These are phyloP conservation scores for Aspergillus oerlinghausenensis DNA, from an alignment of 2,329 filamentous ascomycete genomes.

Conservation along the genomic window DNA sequence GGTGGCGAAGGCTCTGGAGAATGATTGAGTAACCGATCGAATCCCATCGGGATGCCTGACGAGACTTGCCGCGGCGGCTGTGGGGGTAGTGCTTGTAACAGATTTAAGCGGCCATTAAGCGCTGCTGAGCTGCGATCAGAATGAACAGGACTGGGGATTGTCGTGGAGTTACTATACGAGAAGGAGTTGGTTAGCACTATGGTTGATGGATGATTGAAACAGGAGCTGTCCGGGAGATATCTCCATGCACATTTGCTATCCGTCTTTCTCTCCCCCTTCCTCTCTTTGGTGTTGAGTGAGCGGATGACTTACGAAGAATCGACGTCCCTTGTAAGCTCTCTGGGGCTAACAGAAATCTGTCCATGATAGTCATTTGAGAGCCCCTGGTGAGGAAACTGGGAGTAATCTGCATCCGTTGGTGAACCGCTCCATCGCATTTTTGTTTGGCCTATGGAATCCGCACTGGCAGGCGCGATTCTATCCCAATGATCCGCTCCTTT, in stretches of 20 bases:
- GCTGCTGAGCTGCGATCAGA: slow-evolving; percentile 23
- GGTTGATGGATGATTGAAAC: background rate
- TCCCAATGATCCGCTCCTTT: slow-evolving; percentile 19
- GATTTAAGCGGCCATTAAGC: slow-evolving; percentile 9
- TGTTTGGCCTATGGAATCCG: background rate
- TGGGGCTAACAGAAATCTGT: slow-evolving; percentile 17
- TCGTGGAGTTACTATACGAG: slow-evolving; percentile 18
- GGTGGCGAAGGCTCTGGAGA: slow-evolving; percentile 17
- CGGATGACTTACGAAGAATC: slow-evolving; percentile 28
- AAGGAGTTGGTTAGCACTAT: background rate
- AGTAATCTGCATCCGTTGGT: slow-evolving; percentile 13
- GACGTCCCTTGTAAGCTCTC: slow-evolving; percentile 23
- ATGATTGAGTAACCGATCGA: slow-evolving; percentile 35
- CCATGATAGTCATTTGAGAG: slow-evolving; percentile 18
- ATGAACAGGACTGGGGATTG: slow-evolving; percentile 25
- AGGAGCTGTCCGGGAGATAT: background rate
- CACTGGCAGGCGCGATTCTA: slow-evolving; percentile 16
- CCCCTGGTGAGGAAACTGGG: slow-evolving; percentile 17
- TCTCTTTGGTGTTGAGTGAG: background rate
- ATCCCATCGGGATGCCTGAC: slow-evolving; percentile 32
- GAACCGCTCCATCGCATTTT: background rate
- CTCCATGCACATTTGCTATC: background rate
- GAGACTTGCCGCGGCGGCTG: slow-evolving; percentile 12
- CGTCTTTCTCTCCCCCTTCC: background rate
- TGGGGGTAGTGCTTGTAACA: slow-evolving; percentile 12